A percentile compares a stretch with the other conserved stretches of the same genome.
phyloP scores from a whole-genome alignment of 164 flowering plant species.

The Santalum album region DNA sequence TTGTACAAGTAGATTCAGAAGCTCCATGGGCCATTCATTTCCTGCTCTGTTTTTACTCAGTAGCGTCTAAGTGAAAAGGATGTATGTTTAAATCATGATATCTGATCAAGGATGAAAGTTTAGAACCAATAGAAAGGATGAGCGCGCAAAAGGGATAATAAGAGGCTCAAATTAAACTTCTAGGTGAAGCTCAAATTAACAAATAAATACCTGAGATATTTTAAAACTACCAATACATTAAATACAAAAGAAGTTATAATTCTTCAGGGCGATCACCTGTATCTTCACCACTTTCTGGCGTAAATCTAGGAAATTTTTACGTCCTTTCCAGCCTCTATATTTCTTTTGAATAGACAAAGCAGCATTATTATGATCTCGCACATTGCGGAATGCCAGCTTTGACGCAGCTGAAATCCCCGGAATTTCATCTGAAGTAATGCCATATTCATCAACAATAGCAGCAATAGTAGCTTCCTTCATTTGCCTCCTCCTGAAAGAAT shows the following conservation, averaged over 20 bases:
- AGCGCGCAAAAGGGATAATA: too few species aligned
- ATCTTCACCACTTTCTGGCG: constrained; percentile 92
- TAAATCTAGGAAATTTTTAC: constrained; percentile 65
- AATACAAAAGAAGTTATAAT: neutral
- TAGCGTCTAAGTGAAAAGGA: too few species aligned
- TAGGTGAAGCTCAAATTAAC: too few species aligned
- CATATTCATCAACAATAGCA: constrained; percentile 41
- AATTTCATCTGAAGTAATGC: constrained; percentile 37
- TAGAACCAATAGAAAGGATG: too few species aligned
- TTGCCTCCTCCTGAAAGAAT: constrained; percentile 79
- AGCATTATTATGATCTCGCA: constrained; percentile 54
- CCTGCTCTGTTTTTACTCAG: too few species aligned
- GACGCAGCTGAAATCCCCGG: constrained; percentile 55
- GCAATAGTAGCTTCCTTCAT: constrained; percentile 18
- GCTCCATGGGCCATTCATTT: too few species aligned
- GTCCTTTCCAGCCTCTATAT: constrained; percentile 84
- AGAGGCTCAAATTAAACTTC: too few species aligned
- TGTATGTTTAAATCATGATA: too few species aligned
- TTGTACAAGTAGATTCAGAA: too few species aligned
- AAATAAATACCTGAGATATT: neutral
- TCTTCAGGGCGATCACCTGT: constrained; percentile 67
- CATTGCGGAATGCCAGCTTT: constrained; percentile 42
- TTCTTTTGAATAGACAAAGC: constrained; percentile 95
- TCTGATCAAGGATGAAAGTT: too few species aligned
- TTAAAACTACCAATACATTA: neutral